A percentile compares a stretch with the other conserved stretches of the same genome.
Evolutionary conservation across 768 basidiomycete genomes (phyloP).

Genomic region (Tulasnella sp.): DNA sequence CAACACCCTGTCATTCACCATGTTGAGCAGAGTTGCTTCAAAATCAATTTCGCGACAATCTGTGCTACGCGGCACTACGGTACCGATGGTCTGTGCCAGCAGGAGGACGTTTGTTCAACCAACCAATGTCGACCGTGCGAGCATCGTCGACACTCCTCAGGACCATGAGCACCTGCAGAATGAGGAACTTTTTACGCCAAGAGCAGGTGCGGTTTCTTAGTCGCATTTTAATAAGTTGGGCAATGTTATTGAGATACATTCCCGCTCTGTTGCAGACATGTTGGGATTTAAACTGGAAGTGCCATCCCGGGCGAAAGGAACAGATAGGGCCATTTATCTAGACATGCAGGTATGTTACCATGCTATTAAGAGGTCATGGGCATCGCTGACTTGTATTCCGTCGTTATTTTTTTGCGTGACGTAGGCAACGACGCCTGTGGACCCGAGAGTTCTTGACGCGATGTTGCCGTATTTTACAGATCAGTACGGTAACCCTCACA

Average conservation of each 20-base stretch:
- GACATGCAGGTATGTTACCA: constrained; percentile 72
- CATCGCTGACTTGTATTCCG: constrained; percentile 13
- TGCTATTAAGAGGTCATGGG: constrained; percentile 1
- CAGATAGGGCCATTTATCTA: constrained; percentile 84
- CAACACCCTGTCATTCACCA: too few species aligned
- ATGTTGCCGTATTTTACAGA: constrained; percentile 95
- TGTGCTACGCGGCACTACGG: too few species aligned
- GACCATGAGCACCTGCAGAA: constrained; percentile 33
- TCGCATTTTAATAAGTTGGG: neutral
- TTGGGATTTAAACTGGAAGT: constrained; percentile 72
- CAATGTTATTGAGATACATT: too few species aligned
- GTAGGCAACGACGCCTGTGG: constrained; percentile 93
- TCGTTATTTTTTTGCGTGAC: neutral
- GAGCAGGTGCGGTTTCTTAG: neutral
- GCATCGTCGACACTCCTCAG: constrained; percentile 67
- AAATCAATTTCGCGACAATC: too few species aligned
- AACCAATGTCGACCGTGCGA: constrained; percentile 68
- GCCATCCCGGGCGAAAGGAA: constrained; percentile 42
- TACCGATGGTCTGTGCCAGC: too few species aligned
- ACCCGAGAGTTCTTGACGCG: constrained; percentile 89
- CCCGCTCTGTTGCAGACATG: constrained; percentile 55
- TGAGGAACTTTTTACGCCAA: constrained; percentile 46
- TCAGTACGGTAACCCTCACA: constrained; percentile 95
- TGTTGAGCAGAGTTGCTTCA: too few species aligned
- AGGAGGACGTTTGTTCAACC: constrained; percentile 59